Conservation (phyloP, 1,284 basidiomycete genomes). For the Ceratobasidium sp. region DNA sequence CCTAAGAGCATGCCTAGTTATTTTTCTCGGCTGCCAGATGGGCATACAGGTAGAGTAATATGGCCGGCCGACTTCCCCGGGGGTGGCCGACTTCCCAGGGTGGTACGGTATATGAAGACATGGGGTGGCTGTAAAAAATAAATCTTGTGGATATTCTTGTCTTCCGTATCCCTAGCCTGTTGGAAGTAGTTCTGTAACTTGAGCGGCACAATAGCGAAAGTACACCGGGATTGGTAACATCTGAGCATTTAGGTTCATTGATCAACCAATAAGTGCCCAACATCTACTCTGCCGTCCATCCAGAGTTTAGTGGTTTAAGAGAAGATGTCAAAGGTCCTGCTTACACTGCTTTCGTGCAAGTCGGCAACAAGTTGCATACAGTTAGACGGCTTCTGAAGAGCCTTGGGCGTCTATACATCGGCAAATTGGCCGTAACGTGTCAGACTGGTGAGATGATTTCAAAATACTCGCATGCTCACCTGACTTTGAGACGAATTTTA, state of each 20-base stretch:
- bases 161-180: too few species aligned
- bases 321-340: constrained; percentile 53
- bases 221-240: too few species aligned
- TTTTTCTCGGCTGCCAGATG: too few species aligned
- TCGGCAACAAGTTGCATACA: constrained; percentile 81
- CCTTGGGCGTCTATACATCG: constrained; percentile 82
- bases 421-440: constrained; percentile 79
- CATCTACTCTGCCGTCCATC: constrained; percentile 77
- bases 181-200: too few species aligned
- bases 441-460: neutral
- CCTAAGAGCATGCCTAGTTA: too few species aligned
- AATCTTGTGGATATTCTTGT: too few species aligned
- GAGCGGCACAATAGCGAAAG: too few species aligned
- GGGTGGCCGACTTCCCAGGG: too few species aligned
- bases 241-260: constrained; percentile 62
- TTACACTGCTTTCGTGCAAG: constrained; percentile 81
- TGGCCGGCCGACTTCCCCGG: too few species aligned
- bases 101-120: too few species aligned
- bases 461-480: neutral
- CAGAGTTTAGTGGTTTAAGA: neutral
- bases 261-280: constrained; percentile 80
- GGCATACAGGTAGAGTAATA: too few species aligned
- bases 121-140: too few species aligned
- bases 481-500: neutral
- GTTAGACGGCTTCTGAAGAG: constrained; percentile 82